Evolutionary conservation across 2,329 filamentous ascomycete species (phyloP).

Genomic region (Alternaria infectoria): DNA sequence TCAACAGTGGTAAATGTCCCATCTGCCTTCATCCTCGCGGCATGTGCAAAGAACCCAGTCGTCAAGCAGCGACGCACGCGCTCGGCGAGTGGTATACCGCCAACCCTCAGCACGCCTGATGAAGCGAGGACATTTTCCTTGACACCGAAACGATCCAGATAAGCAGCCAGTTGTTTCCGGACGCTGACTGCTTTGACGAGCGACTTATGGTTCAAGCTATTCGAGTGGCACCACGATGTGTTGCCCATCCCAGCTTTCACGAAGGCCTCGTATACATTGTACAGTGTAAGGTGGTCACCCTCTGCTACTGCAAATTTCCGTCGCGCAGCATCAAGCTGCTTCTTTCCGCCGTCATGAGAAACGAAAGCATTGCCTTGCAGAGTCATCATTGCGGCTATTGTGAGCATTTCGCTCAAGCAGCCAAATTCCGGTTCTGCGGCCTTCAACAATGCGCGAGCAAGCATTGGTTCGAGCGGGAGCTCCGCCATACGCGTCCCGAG

Average conservation of each 20-base stretch:
- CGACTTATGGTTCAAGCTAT: conserved; percentile 85
- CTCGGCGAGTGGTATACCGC: conserved; percentile 64
- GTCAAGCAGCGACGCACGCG: conserved; percentile 85
- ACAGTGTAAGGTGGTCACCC: conserved; percentile 88
- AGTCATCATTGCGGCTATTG: conserved; percentile 92
- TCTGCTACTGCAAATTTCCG: conserved; percentile 89
- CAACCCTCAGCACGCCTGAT: conserved; percentile 46
- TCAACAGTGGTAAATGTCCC: conserved; percentile 88
- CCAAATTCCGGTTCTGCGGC: conserved; percentile 68
- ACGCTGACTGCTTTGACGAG: conserved; percentile 85
- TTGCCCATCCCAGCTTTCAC: conserved; percentile 83
- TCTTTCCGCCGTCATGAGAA: conserved; percentile 77
- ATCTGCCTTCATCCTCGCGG: conserved; percentile 91
- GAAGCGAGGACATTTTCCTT: conserved; percentile 57
- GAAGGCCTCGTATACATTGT: conserved; percentile 94
- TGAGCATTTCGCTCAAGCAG: conserved; percentile 85
- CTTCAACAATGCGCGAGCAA: conserved; percentile 83
- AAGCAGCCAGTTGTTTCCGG: conserved; percentile 82
- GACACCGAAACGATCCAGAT: conserved; percentile 84
- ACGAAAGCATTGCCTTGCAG: conserved; percentile 85
- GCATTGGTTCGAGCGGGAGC: conserved; percentile 92
- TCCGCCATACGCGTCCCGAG: conserved; percentile 93
- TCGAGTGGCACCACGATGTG: conserved; percentile 82
- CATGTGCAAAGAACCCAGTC: conserved; percentile 90
- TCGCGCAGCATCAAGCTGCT: conserved; percentile 73